A percentile compares a stretch with the other conserved stretches of the same genome.
phyloP scores from a whole-genome alignment of 306 rosid species.

The Vicia faba region DNA sequence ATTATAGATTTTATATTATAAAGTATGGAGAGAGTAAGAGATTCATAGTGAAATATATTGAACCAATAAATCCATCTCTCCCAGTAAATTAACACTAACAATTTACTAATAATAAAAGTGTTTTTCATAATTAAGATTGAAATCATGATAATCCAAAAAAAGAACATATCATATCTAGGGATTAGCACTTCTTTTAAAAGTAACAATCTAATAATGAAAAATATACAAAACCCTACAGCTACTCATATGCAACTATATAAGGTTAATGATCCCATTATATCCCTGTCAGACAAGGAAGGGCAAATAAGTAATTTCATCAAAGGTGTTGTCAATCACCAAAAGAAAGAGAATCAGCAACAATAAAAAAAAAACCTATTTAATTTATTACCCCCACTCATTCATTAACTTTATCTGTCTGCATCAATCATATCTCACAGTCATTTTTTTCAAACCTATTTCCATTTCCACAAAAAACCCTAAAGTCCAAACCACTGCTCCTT shows the following conservation, averaged over 20 bases:
- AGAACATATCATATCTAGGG: constrained; percentile 14
- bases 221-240: background rate
- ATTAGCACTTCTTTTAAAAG: constrained; percentile 6
- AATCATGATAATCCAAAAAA: background rate
- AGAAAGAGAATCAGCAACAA: constrained; percentile 48
- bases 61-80: background rate
- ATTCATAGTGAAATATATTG: background rate
- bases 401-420: constrained; percentile 60
- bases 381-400: constrained; percentile 14
- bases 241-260: constrained; percentile 1
- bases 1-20: too few species aligned
- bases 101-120: background rate
- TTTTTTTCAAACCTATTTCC: constrained; percentile 54
- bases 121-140: background rate
- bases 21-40: too few species aligned
- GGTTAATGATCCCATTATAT: constrained; percentile 20
- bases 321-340: constrained; percentile 64
- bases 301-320: background rate
- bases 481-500: constrained; percentile 40
- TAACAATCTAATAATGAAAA: constrained; percentile 1
- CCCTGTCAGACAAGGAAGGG: constrained; percentile 14
- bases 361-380: constrained; percentile 33
- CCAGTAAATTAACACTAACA: background rate
- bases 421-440: constrained; percentile 55
- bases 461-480: constrained; percentile 61